Conservation (phyloP, 176 grass and related monocot genomes). For the Zea luxurians region DNA sequence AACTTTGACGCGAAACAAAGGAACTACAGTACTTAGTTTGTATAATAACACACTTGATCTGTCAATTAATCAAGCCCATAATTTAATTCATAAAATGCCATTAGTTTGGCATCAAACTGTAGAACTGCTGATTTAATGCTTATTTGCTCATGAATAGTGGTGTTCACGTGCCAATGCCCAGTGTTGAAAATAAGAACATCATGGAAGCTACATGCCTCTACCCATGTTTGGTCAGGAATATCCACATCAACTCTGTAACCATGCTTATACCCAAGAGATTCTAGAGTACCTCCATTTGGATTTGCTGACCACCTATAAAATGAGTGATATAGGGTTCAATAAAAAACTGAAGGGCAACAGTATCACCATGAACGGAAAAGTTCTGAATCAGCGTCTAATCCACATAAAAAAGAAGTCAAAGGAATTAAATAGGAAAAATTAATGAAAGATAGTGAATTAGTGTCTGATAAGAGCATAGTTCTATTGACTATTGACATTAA, state of each 20-base stretch:
- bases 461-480: not conserved
- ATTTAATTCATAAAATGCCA: not conserved
- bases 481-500: constrained; percentile 17
- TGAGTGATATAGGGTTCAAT: not conserved
- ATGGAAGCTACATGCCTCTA: constrained; percentile 73
- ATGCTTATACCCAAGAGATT: constrained; percentile 89
- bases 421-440: constrained; percentile 2
- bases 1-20: not conserved
- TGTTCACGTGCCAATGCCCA: constrained; percentile 69
- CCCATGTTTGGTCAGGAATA: constrained; percentile 83
- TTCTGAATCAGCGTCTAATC: not conserved
- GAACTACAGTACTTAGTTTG: not conserved
- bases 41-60: not conserved
- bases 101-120: not conserved
- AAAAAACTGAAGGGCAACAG: constrained; percentile 2
- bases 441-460: not conserved
- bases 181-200: constrained; percentile 95
- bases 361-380: not conserved
- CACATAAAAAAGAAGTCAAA: not conserved
- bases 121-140: constrained; percentile 1
- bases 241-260: constrained; percentile 89
- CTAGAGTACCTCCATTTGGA: constrained; percentile 57
- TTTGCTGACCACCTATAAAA: constrained; percentile 72
- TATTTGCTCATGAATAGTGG: constrained; percentile 6
- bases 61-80: not conserved